A percentile compares a stretch with the other conserved stretches of the same genome.
phyloP scores from a whole-genome alignment of 1,284 basidiomycete species.

The Boletus semigastroideus region DNA sequence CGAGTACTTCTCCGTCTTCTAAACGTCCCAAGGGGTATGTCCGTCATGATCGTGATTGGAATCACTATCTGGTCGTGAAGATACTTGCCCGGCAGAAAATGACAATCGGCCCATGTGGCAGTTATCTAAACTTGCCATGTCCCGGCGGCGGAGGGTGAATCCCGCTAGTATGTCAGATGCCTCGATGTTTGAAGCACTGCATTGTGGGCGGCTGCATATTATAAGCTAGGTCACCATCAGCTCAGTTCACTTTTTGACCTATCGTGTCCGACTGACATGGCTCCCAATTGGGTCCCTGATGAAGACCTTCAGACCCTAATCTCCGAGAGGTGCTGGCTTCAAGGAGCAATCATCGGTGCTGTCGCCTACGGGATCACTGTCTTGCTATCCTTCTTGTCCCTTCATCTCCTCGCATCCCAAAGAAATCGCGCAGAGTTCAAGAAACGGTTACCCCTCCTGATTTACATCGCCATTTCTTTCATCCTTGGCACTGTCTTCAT shows the following conservation, averaged over 20 bases:
- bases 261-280: constrained; percentile 4
- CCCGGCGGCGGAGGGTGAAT: too few relatives aligned
- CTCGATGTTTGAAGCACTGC: not conserved
- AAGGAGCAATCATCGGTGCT: constrained; percentile 14
- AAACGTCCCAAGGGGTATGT: too few relatives aligned
- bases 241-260: not conserved
- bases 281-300: constrained; percentile 15
- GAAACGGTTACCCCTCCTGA: constrained; percentile 4
- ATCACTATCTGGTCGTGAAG: too few relatives aligned
- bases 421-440: constrained; percentile 1
- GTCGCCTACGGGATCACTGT: constrained; percentile 11
- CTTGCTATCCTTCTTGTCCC: constrained; percentile 13
- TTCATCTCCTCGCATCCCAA: constrained; percentile 9
- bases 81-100: too few relatives aligned
- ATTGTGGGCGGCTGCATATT: not conserved
- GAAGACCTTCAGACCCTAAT: constrained; percentile 13
- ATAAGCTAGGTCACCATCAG: not conserved
- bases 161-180: too few relatives aligned
- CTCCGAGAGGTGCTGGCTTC: constrained; percentile 19
- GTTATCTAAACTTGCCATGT: not conserved
- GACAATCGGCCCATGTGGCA: too few relatives aligned
- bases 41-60: too few relatives aligned
- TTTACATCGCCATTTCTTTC: constrained; percentile 26
- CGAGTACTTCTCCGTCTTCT: too few relatives aligned
- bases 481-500: constrained; percentile 27